Evolutionary conservation across 345 rosid genomes (phyloP).

Genomic region (Aethionema arabicum): DNA sequence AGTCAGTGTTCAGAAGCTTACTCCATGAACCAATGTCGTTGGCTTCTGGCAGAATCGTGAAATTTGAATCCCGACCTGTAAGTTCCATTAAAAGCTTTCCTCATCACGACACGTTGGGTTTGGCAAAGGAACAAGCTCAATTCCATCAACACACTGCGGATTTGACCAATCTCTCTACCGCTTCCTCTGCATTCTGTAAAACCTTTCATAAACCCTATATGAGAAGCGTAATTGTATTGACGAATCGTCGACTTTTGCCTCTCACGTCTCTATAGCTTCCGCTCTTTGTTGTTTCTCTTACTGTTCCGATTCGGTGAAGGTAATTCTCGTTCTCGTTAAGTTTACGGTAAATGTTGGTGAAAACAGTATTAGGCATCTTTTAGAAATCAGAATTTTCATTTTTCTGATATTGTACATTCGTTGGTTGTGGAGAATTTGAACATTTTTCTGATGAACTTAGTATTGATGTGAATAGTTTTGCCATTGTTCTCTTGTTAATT

Average conservation of each 20-base stretch:
- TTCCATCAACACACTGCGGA: slow-evolving; percentile 93
- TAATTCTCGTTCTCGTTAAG: no score
- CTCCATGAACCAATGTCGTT: slow-evolving; percentile 94
- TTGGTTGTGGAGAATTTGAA: not conserved
- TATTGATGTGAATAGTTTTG: not conserved
- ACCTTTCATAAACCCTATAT: slow-evolving; percentile 76
- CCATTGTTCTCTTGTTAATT: not conserved
- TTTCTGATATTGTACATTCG: not conserved
- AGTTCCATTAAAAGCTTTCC: slow-evolving; percentile 90
- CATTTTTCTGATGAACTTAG: not conserved
- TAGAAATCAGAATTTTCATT: no score
- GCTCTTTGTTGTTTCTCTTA: no score
- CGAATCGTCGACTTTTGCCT: no score
- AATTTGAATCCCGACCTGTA: slow-evolving; percentile 83
- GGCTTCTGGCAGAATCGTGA: slow-evolving; percentile 73
- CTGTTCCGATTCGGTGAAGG: no score
- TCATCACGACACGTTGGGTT: slow-evolving; percentile 71
- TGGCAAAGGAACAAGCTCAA: slow-evolving; percentile 75
- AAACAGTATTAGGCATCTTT: no score
- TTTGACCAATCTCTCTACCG: slow-evolving; percentile 94
- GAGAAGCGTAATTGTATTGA: no score
- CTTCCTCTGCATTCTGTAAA: slow-evolving; percentile 97
- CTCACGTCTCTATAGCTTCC: no score
- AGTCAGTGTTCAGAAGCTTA: slow-evolving; percentile 82
- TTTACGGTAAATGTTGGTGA: no score